Evolutionary conservation across 2,329 filamentous ascomycete genomes (phyloP), one percentile per base, ranked within the genome.

Genomic region (Calonectria henricotiae): DNA sequence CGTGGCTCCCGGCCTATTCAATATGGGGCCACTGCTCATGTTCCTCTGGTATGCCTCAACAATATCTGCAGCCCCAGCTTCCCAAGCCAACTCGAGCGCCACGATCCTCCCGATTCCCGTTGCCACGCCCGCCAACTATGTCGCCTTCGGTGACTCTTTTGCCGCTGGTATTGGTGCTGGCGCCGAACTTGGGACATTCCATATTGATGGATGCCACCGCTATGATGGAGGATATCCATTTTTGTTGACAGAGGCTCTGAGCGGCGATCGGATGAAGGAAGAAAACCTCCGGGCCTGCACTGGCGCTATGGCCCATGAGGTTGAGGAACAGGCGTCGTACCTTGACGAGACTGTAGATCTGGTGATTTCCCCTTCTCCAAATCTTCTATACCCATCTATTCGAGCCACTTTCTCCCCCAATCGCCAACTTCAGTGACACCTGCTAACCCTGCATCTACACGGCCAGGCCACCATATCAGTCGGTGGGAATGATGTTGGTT

Each of bases 201-300:
- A 55, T 44, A 23, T 65, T 13, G 62, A 65, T 32, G 46, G 62
- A 44, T 65, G 62, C 25, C 46, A 65, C 35, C 62, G 62, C 35
- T 65, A 65, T 25, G 62, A 65, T 8, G 43, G 47, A 23, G 62
- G 62, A 0, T 65, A 58, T 25, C 51, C 51, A 11, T 58, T 58
- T 27, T 35, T 58, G 20, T 9, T 58, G 20, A 58, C 51, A 2
- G 1, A 58, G 20, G 35, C 35, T 12, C 25, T 58, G 5, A n/a
- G n/a, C 5, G 51, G 51, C 20, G 32, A n/a, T 7, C 51, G 51
- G 30, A 58, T 58, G 51, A 32, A 58, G 23, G 51, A 58, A 4
- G 51, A 58, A n/a, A 58, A 23, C 2, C 51, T 58, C 20, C 51
- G 20, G 12, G 51, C 51, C 12, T 58, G 51, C 35, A 58, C 51